Conservation (phyloP, 106 monocot genomes). For the Acorus calamus region DNA sequence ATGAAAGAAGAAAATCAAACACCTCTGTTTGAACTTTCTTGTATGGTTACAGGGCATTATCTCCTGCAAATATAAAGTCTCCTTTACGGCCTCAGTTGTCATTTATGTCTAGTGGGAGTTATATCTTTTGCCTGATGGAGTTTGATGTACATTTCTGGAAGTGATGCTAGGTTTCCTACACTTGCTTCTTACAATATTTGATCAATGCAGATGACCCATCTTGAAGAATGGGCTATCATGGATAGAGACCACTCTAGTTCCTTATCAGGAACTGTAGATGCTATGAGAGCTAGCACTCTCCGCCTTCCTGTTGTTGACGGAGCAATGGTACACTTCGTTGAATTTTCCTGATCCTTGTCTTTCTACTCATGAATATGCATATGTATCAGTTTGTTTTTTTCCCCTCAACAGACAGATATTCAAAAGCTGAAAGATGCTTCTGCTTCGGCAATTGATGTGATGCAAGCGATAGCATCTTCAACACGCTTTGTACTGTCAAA, state of each 20-base stretch:
- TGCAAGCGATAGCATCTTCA: constrained; percentile 46
- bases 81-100: no score
- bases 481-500: constrained; percentile 28
- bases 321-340: constrained; percentile 27
- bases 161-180: no score
- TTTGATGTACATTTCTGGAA: no score
- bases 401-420: constrained; percentile 30
- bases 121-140: no score
- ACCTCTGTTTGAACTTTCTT: no score
- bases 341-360: neutral
- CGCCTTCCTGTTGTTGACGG: constrained; percentile 43
- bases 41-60: no score
- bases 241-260: constrained; percentile 34
- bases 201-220: constrained; percentile 31
- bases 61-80: no score
- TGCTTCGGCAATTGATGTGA: constrained; percentile 44
- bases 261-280: constrained; percentile 38
- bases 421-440: constrained; percentile 43
- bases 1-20: no score
- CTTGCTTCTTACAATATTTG: neutral
- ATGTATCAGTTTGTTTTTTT: neutral
- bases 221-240: constrained; percentile 40
- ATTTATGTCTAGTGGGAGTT: no score
- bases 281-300: constrained; percentile 41
- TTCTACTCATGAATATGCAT: neutral